Base-by-base conservation (phyloP, 768 basidiomycete genomes). In the Mrakia hoshinonis region DNA sequence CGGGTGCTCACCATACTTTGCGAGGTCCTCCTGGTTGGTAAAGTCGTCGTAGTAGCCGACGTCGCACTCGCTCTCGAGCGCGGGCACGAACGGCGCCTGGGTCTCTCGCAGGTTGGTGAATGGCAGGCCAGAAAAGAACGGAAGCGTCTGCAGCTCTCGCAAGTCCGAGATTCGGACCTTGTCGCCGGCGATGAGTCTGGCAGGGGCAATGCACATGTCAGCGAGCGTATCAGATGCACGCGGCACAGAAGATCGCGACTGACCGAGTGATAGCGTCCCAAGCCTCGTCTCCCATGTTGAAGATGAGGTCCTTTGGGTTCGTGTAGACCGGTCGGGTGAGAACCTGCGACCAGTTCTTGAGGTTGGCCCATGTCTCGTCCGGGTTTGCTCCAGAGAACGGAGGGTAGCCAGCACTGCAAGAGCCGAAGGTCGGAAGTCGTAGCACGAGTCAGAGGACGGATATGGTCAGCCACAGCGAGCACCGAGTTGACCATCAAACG, bases 341-440 rank as follows among this genome's bases (percentile, higher is more conserved):
- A 0, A 92, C 92, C 74, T 89, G 89, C 22, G 88, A 86, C 96
- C 96, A 99, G 79, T 97, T 97, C 81, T 97, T 97, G 73, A 99
- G 81, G 80, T 98, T 98, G 20, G 92, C 92, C 96, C 96, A 99
- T 0, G 96, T 99, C 80, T 99, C 96, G 75, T 99, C 93, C 0
- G 93, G 90, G 0, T 89, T 92, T 49, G 89, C 86, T 22, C 96
- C 96, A 60, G 91, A 96, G 82, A 99, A 99, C 1, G 96, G 96
- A 15, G 96, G 96, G 81, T 96, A 99, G 34, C 96, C 95, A 10
- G 67, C 68, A 18, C 46, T 66, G 38, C 2, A 34, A 12, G 24
- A 46, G 31, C n/a, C 6, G 3, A 29, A 15, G 5, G 36, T 34
- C 36, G 46, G 29, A 4, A 63, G 4, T 12, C n/a, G 18, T 31